phyloP scores from a whole-genome alignment of 2,329 filamentous ascomycete species.

The Macrophomina pseudophaseolina region DNA sequence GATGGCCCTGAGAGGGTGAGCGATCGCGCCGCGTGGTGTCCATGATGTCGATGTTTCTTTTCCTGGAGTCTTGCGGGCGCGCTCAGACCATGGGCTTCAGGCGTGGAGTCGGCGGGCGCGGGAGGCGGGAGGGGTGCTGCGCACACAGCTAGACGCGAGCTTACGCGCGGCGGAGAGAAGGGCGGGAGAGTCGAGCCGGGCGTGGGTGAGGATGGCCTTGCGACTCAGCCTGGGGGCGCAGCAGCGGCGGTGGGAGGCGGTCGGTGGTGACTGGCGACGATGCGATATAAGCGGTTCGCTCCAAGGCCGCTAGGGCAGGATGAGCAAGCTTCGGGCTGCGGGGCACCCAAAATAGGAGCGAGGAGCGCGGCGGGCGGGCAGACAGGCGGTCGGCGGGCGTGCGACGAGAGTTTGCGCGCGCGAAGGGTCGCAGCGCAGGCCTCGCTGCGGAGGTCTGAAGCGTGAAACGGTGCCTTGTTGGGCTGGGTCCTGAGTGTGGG shows the following conservation, averaged over 20 bases:
- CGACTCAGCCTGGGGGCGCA: slow-evolving; percentile 28
- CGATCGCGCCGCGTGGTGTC: slow-evolving; percentile 65
- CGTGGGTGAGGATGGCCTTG: slow-evolving; percentile 26
- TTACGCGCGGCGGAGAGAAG: slow-evolving; percentile 20
- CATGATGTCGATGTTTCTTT: slow-evolving; percentile 49
- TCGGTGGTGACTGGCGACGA: slow-evolving; percentile 12
- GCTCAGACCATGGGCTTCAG: slow-evolving; percentile 36
- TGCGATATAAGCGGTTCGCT: slow-evolving; percentile 20
- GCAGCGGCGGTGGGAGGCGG: slow-evolving; percentile 24
- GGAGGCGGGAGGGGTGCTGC: slow-evolving; percentile 20
- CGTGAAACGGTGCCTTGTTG: slow-evolving; percentile 17
- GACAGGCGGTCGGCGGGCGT: background rate
- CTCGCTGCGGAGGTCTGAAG: slow-evolving; percentile 16
- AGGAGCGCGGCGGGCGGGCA: background rate
- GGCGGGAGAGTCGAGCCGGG: slow-evolving; percentile 20
- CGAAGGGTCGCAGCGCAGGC: background rate
- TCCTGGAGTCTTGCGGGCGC: slow-evolving; percentile 34
- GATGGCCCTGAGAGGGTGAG: slow-evolving; percentile 64
- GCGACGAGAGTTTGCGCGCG: background rate
- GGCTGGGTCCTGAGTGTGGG: slow-evolving; percentile 2
- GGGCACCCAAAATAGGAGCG: slow-evolving; percentile 24
- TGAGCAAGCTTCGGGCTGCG: slow-evolving; percentile 19
- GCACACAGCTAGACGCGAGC: slow-evolving; percentile 24
- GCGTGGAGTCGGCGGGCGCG: slow-evolving; percentile 28
- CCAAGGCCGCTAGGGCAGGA: slow-evolving; percentile 18